phyloP scores from a whole-genome alignment of 208 protist species.

The Leishmania aethiopica region DNA sequence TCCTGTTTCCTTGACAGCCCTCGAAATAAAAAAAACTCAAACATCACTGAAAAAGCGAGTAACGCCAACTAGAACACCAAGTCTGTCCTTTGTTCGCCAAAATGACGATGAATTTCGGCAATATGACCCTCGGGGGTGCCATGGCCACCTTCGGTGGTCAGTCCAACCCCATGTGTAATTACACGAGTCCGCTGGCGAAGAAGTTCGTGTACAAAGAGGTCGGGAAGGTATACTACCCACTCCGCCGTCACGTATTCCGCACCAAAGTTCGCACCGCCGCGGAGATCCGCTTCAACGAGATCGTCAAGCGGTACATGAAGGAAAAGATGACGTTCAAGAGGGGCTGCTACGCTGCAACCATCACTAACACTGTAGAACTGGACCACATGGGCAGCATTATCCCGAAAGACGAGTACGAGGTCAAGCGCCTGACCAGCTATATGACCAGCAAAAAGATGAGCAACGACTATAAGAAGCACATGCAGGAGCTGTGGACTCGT shows the following conservation, averaged over 20 bases:
- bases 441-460: conserved; percentile 93
- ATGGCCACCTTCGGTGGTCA: conserved; percentile 90
- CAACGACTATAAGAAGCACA: conserved; percentile 90
- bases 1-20: background rate
- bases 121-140: conserved; percentile 79
- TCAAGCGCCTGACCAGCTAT: conserved; percentile 86
- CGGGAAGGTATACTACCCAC: conserved; percentile 85
- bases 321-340: conserved; percentile 87
- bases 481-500: conserved; percentile 86
- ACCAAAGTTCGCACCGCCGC: conserved; percentile 88
- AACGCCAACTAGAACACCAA: conserved; percentile 8
- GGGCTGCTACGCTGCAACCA: conserved; percentile 84
- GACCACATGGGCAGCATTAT: conserved; percentile 93
- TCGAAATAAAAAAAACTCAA: background rate
- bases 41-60: background rate
- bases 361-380: conserved; percentile 87
- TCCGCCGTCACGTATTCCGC: conserved; percentile 85
- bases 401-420: conserved; percentile 92
- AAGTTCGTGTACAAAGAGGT: conserved; percentile 91
- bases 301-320: conserved; percentile 90
- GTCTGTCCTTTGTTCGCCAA: conserved; percentile 26
- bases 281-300: conserved; percentile 86
- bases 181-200: conserved; percentile 88
- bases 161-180: conserved; percentile 88
- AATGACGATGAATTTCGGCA: conserved; percentile 91